These are phyloP conservation scores for Penicillium nordicum DNA, from an alignment of 2,329 filamentous ascomycete species.

Conservation along the genomic window DNA sequence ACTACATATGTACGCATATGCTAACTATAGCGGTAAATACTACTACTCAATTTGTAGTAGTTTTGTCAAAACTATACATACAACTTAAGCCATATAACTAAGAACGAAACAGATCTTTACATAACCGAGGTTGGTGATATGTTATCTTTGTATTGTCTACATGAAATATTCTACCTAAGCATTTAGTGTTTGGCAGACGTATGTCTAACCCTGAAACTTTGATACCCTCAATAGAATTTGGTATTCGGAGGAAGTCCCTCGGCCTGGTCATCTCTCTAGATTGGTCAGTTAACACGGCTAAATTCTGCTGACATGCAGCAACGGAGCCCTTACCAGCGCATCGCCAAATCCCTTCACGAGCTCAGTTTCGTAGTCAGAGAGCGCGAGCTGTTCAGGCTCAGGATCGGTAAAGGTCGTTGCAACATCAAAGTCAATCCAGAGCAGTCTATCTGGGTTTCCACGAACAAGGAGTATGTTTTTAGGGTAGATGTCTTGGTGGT, in stretches of 20 bases:
- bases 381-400: slow-evolving; percentile 3
- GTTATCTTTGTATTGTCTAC: too few species aligned
- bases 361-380: slow-evolving; percentile 14
- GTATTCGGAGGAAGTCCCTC: slow-evolving; percentile 22
- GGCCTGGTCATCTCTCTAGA: slow-evolving; percentile 18
- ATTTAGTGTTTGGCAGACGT: too few species aligned
- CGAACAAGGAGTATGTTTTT: slow-evolving; percentile 20
- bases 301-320: background rate
- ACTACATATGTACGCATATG: too few species aligned
- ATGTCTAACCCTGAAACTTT: too few species aligned
- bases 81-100: too few species aligned
- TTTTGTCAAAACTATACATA: too few species aligned
- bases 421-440: slow-evolving; percentile 28
- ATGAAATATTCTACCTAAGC: too few species aligned
- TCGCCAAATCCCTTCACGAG: slow-evolving; percentile 16
- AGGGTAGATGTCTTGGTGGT: slow-evolving; percentile 21
- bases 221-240: slow-evolving; percentile 14
- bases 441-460: slow-evolving; percentile 15
- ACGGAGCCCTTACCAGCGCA: slow-evolving; percentile 4
- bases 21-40: too few species aligned
- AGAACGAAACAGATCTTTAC: too few species aligned
- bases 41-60: too few species aligned
- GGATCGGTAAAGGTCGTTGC: slow-evolving; percentile 17
- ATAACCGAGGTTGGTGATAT: too few species aligned
- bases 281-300: slow-evolving; percentile 5